Evolutionary conservation across 108 stramenopile species (phyloP).

Genomic region (Cyclotella distinguenda): DNA sequence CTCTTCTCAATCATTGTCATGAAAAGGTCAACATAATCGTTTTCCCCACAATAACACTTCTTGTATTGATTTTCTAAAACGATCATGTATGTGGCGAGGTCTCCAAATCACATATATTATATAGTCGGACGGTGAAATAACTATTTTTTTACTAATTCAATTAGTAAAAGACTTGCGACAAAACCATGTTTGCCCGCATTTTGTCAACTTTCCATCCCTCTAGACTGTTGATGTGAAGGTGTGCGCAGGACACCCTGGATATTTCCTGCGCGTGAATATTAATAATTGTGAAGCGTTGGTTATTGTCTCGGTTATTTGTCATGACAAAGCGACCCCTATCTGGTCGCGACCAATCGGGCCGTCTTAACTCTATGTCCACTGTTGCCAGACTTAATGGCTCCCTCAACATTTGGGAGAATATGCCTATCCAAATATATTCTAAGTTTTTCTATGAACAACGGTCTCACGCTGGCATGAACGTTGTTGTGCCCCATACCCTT

Average conservation of each 20-base stretch:
- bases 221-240: not conserved
- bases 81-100: too few relatives aligned
- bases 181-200: not conserved
- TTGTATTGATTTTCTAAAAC: too few relatives aligned
- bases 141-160: constrained; percentile 51
- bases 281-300: constrained; percentile 4
- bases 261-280: constrained; percentile 5
- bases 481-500: constrained; percentile 93
- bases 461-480: constrained; percentile 78
- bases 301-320: not conserved
- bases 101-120: too few relatives aligned
- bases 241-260: not conserved
- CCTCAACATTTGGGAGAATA: constrained; percentile 56
- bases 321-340: not conserved
- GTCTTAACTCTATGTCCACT: constrained; percentile 4
- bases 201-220: not conserved
- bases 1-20: too few relatives aligned
- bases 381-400: not conserved
- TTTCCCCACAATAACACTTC: too few relatives aligned
- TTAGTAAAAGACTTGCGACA: constrained; percentile 24
- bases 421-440: constrained; percentile 75
- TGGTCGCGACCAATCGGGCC: constrained; percentile 10
- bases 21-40: too few relatives aligned
- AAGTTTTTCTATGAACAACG: constrained; percentile 76
- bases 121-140: too few relatives aligned